Evolutionary conservation across 805 yeast genomes (phyloP), one percentile per base, ranked within the genome.

Genomic region (Metschnikowia kunwiensis): DNA sequence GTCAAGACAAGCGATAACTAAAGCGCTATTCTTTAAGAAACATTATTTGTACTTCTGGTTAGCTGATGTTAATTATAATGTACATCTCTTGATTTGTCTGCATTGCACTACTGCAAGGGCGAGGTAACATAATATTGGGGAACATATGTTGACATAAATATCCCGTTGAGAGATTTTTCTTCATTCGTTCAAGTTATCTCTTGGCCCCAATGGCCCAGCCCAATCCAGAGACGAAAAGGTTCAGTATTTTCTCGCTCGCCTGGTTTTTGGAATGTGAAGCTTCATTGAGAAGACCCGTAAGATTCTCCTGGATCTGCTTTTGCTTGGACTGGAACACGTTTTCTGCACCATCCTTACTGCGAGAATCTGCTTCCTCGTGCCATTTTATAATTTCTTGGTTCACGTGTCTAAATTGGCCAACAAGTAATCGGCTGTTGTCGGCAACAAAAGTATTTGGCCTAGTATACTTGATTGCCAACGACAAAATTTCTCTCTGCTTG

Each of bases 171-270:
- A n/a, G n/a, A n/a, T n/a, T n/a, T n/a, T n/a, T n/a, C n/a, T n/a
- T n/a, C n/a, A n/a, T n/a, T n/a, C n/a, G n/a, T n/a, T n/a, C n/a
- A n/a, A 16, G 9, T 33, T 27, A 34, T 28, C 41, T 33, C 22
- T 54, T 59, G 25, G 82, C 82, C 5, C 82, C 82, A 45, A 77
- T 73, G 3, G 82, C 81, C 82, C 82, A 77, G 4, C 81, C 81
- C 20, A 77, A 54, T 1, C 82, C 82, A 17, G 75, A 66, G 3
- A 72, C 78, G 36, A 77, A 58, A 38, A 77, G 49, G 38, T 66
- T 72, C 8, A 77, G 69, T 3, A 77, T 41, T 46, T 74, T 76
- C 25, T 72, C 78, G 28, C 65, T 50, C 1, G 70, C 72, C 15
- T 60, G 63, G 23, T 55, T 55, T 44, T 51, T 32, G 42, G 54